These are phyloP conservation scores for Triangularia setosa DNA, from an alignment of 2,329 filamentous ascomycete genomes.

Conservation along the genomic window DNA sequence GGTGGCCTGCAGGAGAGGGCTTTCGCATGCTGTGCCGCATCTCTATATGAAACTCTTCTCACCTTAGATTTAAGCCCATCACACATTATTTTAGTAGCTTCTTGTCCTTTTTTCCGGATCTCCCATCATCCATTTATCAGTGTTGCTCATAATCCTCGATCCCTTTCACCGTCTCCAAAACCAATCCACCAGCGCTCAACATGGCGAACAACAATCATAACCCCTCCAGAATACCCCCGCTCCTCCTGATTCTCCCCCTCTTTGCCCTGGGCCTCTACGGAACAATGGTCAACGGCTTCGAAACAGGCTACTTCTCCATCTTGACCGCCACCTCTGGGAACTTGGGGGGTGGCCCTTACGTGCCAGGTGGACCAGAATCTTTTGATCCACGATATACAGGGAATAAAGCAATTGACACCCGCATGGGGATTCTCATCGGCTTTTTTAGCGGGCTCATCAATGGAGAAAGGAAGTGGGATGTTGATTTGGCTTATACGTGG, in stretches of 20 bases:
- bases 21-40: not conserved
- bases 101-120: too few relatives aligned
- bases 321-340: not conserved
- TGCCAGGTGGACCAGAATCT: not conserved
- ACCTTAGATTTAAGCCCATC: not conserved
- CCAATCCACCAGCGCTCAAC: not conserved
- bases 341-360: not conserved
- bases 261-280: not conserved
- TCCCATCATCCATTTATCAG: not conserved
- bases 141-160: not conserved
- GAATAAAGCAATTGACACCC: not conserved
- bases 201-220: not conserved
- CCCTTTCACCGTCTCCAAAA: not conserved
- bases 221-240: not conserved
- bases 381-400: not conserved
- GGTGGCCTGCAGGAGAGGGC: not conserved
- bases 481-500: not conserved
- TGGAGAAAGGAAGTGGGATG: not conserved
- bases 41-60: not conserved
- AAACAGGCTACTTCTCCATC: not conserved
- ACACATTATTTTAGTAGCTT: too few relatives aligned
- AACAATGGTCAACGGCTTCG: not conserved
- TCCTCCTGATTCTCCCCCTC: not conserved
- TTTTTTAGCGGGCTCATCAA: not conserved
- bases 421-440: not conserved